A percentile compares a stretch with the other conserved stretches of the same genome.
These are phyloP conservation scores for Leccinum subfulvum DNA, from an alignment of 1,284 basidiomycete genomes.

Conservation along the genomic window DNA sequence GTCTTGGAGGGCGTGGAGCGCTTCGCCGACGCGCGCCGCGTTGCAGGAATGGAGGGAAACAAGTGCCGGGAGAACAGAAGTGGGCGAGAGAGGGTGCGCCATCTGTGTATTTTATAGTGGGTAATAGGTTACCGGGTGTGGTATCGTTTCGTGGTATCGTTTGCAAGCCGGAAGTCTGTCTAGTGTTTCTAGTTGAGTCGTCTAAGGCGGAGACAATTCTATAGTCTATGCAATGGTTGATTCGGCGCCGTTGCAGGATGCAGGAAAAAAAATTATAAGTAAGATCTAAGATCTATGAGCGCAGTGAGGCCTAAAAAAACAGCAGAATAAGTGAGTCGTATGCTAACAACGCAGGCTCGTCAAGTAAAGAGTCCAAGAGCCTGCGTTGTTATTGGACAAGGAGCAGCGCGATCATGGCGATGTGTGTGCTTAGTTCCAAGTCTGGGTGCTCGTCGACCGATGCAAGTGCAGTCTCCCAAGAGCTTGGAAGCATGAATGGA, in stretches of 20 bases:
- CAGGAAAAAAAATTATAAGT: neutral
- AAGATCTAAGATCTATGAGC: constrained; percentile 1
- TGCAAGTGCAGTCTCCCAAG: constrained; percentile 57
- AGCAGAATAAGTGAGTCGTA: neutral
- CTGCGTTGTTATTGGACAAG: constrained; percentile 36
- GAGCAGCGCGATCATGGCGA: constrained; percentile 34
- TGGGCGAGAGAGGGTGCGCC: constrained; percentile 35
- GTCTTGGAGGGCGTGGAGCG: constrained; percentile 36
- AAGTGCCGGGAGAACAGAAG: constrained; percentile 49
- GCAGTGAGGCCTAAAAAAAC: constrained; percentile 1
- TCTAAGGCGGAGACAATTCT: constrained; percentile 24
- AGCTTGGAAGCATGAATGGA: constrained; percentile 49
- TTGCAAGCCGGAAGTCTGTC: neutral
- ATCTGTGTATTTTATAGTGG: constrained; percentile 8
- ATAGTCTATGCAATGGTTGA: constrained; percentile 19
- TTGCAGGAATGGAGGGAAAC: constrained; percentile 37
- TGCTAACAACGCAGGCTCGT: constrained; percentile 21
- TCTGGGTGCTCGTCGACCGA: constrained; percentile 11
- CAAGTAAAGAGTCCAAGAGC: constrained; percentile 14
- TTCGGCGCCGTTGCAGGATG: neutral
- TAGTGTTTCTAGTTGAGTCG: neutral
- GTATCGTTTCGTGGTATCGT: constrained; percentile 11
- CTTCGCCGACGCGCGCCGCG: constrained; percentile 18
- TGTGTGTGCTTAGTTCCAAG: constrained; percentile 15
- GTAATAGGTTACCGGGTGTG: neutral